Base-by-base conservation (phyloP, 805 yeast genomes). In the Starmerella kuoi region DNA sequence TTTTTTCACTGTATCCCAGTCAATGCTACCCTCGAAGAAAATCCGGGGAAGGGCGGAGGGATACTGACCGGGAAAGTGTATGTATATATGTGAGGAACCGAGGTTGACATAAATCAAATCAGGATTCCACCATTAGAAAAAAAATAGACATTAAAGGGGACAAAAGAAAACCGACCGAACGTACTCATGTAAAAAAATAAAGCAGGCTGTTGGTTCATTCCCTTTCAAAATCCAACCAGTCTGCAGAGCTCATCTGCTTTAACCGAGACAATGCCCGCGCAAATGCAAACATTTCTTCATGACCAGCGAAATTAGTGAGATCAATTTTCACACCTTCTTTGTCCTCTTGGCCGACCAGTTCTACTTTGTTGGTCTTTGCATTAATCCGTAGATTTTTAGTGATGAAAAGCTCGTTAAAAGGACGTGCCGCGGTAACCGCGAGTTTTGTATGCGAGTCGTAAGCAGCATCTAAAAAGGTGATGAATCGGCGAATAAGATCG, bases 201-300 rank as follows among this genome's bases (percentile, higher is more conserved):
- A n/a, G n/a, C n/a, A n/a, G n/a, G n/a, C n/a, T n/a, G n/a, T n/a
- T n/a, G n/a, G n/a, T n/a, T n/a, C n/a, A n/a, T n/a, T 35, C 32
- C 11, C 50, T 45, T 22, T 38, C 37, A 34, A 26, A 43, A 19
- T 55, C 54, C 25, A 55, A 55, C 98, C 98, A 88, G 40, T 81
- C 94, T 21, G 77, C 78, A 4, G 94, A 80, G 51, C 94, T 79
- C 96, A 88, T 88, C 53, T 88, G 97, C 33, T 87, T 73, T 51
- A 91, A 68, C 58, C 98, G 75, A 53, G 91, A 79, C 45, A 88
- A 67, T 0, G 97, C 96, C 57, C 98, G 73, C 0, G 95, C 95
- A 67, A 88, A 88, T 18, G 98, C 98, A 65, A 88, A 91, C 60
- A 79, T 74, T 63, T 88, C 98, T 61, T 88, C 98, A 61, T 86